Evolutionary conservation across 2,329 filamentous ascomycete genomes (phyloP), one percentile per base, ranked within the genome.

Genomic region (Elsinoe necatrix): DNA sequence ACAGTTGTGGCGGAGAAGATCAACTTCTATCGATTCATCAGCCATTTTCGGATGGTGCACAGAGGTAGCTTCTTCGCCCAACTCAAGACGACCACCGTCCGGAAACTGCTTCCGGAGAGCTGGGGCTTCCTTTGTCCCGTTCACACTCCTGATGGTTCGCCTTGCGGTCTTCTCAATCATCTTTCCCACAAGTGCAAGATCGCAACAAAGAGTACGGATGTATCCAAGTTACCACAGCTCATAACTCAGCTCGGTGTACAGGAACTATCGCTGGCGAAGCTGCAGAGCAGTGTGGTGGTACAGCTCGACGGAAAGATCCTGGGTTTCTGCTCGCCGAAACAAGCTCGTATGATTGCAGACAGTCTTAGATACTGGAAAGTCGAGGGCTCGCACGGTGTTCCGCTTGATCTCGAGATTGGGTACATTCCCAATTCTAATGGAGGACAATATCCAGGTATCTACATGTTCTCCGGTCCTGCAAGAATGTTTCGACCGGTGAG

Each of bases 101-200:
- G 93, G 75, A 98, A 97, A 72, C 77, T 98, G 64, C 75, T 97
- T 18, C 93, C 93, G 1, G 93, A 98, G 69, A 95, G 90, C 64
- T 98, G 93, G 93, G 93, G 93, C 6, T 98, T 96, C 74, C 77
- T 98, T 63, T 98, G 93, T 67, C 93, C 93, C 16, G 92, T 97
- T 1, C 93, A 98, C 71, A 98, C 93, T 3, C 93, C 93, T 61
- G 93, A 98, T 80, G 93, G 93, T 74, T 81, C 87, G 66, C 93
- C 93, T 59, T 98, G 93, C 71, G 93, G 93, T 68, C 78, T 98
- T 61, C 77, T 98, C 31, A 97, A 96, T 70, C 93, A 98, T 76
- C 76, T 98, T 68, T 84, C 93, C 0, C 93, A 97, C 74, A 95
- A 95, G 72, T 97, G 93, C 73, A 84, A 86, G 69, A 86, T 98